Base-by-base conservation (phyloP, 768 basidiomycete genomes). In the Paxillus ammoniavirescens region DNA sequence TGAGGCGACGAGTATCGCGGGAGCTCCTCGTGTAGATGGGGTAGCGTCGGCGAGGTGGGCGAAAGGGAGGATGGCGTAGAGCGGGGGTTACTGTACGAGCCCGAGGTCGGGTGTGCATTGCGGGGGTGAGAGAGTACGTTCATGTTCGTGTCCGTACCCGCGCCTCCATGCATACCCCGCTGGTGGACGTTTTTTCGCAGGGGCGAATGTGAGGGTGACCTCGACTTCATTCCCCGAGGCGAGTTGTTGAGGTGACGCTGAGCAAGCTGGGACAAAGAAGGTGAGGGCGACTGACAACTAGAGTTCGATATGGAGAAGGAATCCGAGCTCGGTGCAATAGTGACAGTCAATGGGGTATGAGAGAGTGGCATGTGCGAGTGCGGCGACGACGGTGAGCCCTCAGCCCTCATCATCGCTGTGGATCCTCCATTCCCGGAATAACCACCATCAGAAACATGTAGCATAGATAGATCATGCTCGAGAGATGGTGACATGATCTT, bases 41-140 rank as follows among this genome's bases (percentile, higher is more conserved):
- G 7, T n/a, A 35, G 54, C 31, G 55, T 56, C 8, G 72, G 71
- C 1, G 76, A 74, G 37, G 80, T 81, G 40, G 77, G 72, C 8
- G 82, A 82, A 12, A 77, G 61, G 13, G 82, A 80, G 9, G 85
- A 83, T 30, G 80, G 77, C 6, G 80, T 74, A 15, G 87, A 83
- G 4, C 82, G 83, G 50, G 75, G 80, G 33, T 77, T 79, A 14
- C 73, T 73, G 5, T 78, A 81, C 12, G 76, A 70, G 12, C 64
- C 57, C 2, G 68, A 51, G 6, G 28, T 17, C 8, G 36, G 26
- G 10, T 18, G 14, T 23, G 7, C 36, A n/a, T 17, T 40, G 49
- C 56, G 58, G 17, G 55, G 28, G 50, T 49, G 60, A 38, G 53
- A 53, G 0, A 43, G 50, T 42, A 57, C 12, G 40, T 33, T 45